Conservation (phyloP, 202 grass and related monocot genomes). For the Elaeis oleifera region DNA sequence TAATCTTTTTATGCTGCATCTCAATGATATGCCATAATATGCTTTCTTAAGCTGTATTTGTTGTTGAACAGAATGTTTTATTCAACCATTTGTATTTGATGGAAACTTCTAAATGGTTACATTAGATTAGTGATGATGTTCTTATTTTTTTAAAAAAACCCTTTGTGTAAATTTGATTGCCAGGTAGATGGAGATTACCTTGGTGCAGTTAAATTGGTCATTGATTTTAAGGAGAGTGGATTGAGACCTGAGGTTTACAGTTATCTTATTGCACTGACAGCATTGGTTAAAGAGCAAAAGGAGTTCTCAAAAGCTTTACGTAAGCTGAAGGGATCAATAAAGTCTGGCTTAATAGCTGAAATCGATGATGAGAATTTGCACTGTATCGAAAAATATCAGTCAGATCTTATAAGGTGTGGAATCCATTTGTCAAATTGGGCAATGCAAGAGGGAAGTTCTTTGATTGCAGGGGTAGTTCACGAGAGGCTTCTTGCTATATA, state of each 20-base stretch:
- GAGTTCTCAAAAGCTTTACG: slow-evolving; percentile 81
- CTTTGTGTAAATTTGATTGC: slow-evolving; percentile 15
- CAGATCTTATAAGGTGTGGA: slow-evolving; percentile 50
- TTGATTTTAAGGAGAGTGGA: slow-evolving; percentile 71
- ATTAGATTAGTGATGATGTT: too few relatives aligned
- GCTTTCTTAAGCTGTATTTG: too few relatives aligned
- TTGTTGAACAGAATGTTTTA: too few relatives aligned
- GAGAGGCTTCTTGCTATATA: slow-evolving; percentile 84
- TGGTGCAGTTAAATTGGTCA: slow-evolving; percentile 61
- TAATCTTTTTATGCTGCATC: too few relatives aligned
- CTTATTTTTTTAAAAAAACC: background rate
- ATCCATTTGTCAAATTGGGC: slow-evolving; percentile 83
- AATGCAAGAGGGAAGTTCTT: slow-evolving; percentile 49
- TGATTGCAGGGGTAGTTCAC: slow-evolving; percentile 55
- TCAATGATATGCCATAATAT: too few relatives aligned
- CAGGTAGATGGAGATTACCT: slow-evolving; percentile 80
- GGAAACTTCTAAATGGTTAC: too few relatives aligned
- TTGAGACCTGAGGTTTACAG: slow-evolving; percentile 89
- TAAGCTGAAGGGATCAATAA: slow-evolving; percentile 66
- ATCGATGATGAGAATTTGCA: slow-evolving; percentile 46
- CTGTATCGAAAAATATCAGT: slow-evolving; percentile 61
- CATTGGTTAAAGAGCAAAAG: slow-evolving; percentile 95
- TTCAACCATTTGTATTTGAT: too few relatives aligned
- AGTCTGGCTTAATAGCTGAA: slow-evolving; percentile 43
- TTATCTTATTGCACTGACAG: slow-evolving; percentile 83